Conservation (phyloP, 345 rosid genomes). For the rapeseed (Brassica napus) region DNA sequence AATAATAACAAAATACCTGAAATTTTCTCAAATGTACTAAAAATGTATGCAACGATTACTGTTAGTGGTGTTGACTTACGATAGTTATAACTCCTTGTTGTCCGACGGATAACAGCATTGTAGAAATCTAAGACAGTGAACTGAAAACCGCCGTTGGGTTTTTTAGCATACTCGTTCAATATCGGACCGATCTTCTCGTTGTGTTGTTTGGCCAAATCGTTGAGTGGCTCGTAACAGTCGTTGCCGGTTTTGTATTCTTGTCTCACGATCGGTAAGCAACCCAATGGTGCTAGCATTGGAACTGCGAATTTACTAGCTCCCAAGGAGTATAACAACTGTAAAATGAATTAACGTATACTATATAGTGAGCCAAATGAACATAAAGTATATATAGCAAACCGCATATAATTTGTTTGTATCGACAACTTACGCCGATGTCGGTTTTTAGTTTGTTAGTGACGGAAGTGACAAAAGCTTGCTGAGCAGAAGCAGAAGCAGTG, state of each 20-base stretch:
- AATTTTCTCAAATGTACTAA: background rate
- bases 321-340: constrained; percentile 21
- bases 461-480: constrained; percentile 26
- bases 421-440: constrained; percentile 29
- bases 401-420: background rate
- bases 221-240: constrained; percentile 22
- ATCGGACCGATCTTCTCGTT: constrained; percentile 26
- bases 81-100: background rate
- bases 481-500: constrained; percentile 16
- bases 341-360: background rate
- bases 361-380: background rate
- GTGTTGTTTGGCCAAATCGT: constrained; percentile 34
- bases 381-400: background rate
- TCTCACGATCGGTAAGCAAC: constrained; percentile 30
- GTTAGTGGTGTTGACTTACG: constrained; percentile 7
- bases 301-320: constrained; percentile 27
- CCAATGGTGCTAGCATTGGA: constrained; percentile 31
- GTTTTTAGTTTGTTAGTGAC: constrained; percentile 24
- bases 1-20: background rate
- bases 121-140: constrained; percentile 35
- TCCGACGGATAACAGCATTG: constrained; percentile 25
- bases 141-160: constrained; percentile 20
- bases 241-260: constrained; percentile 18
- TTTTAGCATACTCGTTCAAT: constrained; percentile 11
- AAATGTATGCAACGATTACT: background rate